phyloP scores from a whole-genome alignment of 805 yeast species.

The Debaryomyces maramus region DNA sequence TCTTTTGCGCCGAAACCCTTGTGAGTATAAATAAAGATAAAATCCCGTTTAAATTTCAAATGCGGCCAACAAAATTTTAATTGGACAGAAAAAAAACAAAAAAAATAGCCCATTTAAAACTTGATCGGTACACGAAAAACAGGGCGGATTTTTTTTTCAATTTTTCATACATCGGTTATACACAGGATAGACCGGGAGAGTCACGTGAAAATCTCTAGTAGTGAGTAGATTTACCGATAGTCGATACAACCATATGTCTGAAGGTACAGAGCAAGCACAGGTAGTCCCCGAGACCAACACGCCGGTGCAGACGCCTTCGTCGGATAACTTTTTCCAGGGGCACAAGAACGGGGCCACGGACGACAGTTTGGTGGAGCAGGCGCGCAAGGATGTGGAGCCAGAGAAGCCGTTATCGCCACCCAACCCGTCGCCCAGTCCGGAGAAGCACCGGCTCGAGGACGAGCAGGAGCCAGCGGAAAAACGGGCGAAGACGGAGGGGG shows the following conservation, averaged over 20 bases:
- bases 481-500: conserved; percentile 6
- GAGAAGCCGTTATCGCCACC: conserved; percentile 47
- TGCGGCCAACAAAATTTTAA: conserved; percentile 4
- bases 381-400: conserved; percentile 13
- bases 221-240: too few relatives aligned
- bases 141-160: background rate
- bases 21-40: conserved; percentile 5
- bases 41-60: conserved; percentile 3
- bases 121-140: conserved; percentile 1
- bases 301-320: conserved; percentile 41
- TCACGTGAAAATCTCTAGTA: too few relatives aligned
- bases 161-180: too few relatives aligned
- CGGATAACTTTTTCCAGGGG: conserved; percentile 24
- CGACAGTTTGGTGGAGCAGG: conserved; percentile 1
- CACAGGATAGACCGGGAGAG: too few relatives aligned
- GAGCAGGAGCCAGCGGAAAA: conserved; percentile 19
- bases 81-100: conserved; percentile 4
- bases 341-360: conserved; percentile 20
- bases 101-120: background rate
- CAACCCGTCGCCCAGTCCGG: conserved; percentile 45
- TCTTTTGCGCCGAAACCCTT: conserved; percentile 1
- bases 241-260: too few relatives aligned
- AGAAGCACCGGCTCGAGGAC: conserved; percentile 31
- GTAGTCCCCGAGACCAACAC: conserved; percentile 32
- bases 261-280: conserved; percentile 14